Conservation (phyloP, 805 yeast genomes). For the Ogataea degrootiae region DNA sequence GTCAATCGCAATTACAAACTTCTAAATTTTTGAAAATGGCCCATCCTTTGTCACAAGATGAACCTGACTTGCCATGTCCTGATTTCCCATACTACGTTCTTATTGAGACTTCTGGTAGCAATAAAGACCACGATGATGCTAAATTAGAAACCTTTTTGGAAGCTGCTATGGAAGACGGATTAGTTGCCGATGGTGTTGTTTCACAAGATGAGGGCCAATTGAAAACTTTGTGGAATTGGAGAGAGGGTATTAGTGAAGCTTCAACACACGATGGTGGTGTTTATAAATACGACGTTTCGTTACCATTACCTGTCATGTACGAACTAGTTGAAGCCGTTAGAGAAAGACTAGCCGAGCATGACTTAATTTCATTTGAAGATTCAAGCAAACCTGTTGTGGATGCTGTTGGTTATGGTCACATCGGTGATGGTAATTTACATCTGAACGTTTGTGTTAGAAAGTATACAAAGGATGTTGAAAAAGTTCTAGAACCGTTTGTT, state of each 20-base stretch:
- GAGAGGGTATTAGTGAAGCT: slow-evolving; percentile 92
- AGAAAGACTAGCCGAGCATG: slow-evolving; percentile 49
- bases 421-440: slow-evolving; percentile 96
- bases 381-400: slow-evolving; percentile 70
- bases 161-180: slow-evolving; percentile 73
- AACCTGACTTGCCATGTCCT: slow-evolving; percentile 29
- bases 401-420: slow-evolving; percentile 96
- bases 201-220: slow-evolving; percentile 94
- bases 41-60: slow-evolving; percentile 69
- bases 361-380: slow-evolving; percentile 58
- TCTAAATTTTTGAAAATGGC: slow-evolving; percentile 50
- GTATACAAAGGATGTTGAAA: slow-evolving; percentile 75
- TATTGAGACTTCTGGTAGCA: slow-evolving; percentile 95
- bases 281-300: slow-evolving; percentile 92
- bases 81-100: slow-evolving; percentile 85
- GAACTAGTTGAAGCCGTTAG: slow-evolving; percentile 78
- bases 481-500: slow-evolving; percentile 85
- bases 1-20: slow-evolving; percentile 60
- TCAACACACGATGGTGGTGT: slow-evolving; percentile 86
- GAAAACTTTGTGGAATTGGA: slow-evolving; percentile 86
- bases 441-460: slow-evolving; percentile 86
- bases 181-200: slow-evolving; percentile 88
- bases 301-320: slow-evolving; percentile 79
- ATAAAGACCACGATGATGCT: slow-evolving; percentile 87
- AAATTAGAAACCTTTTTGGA: slow-evolving; percentile 85